A percentile compares a stretch with the other conserved stretches of the same genome.
Conservation (phyloP, 257 asterid species). For the Gynochthodes officinalis region DNA sequence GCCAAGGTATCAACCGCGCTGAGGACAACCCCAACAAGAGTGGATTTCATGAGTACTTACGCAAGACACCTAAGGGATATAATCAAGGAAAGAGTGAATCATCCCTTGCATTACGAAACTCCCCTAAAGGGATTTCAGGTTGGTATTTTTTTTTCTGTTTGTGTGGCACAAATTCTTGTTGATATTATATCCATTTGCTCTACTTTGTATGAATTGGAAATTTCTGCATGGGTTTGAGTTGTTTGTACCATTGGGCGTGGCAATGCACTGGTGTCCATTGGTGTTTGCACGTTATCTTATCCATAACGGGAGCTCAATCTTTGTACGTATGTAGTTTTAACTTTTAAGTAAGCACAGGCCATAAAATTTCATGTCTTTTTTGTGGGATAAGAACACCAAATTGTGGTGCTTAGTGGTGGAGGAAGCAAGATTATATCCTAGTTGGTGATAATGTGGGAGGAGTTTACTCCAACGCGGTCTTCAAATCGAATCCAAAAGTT, state of each 20-base stretch:
- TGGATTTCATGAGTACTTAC: conserved; percentile 76
- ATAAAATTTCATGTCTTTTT: neutral
- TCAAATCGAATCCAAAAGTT: no score
- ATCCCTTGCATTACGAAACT: conserved; percentile 60
- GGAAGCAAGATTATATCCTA: no score
- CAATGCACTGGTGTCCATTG: conserved; percentile 18
- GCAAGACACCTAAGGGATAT: conserved; percentile 65
- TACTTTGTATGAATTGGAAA: conserved; percentile 13
- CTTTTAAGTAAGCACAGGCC: neutral
- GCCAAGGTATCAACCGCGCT: conserved; percentile 59
- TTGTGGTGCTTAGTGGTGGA: no score
- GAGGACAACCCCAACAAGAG: conserved; percentile 36
- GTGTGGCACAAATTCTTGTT: neutral
- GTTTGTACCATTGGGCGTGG: neutral
- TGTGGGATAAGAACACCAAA: neutral
- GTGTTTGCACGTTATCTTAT: conserved; percentile 23
- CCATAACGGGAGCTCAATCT: neutral
- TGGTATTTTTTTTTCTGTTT: neutral
- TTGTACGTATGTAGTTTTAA: no score
- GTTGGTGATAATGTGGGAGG: no score
- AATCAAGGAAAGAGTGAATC: conserved; percentile 70
- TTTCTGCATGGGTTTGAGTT: neutral
- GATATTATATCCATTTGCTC: neutral
- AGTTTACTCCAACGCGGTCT: no score
- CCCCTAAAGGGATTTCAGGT: conserved; percentile 92